Conservation (phyloP, 1,284 basidiomycete species). For the Trametes versicolor region DNA sequence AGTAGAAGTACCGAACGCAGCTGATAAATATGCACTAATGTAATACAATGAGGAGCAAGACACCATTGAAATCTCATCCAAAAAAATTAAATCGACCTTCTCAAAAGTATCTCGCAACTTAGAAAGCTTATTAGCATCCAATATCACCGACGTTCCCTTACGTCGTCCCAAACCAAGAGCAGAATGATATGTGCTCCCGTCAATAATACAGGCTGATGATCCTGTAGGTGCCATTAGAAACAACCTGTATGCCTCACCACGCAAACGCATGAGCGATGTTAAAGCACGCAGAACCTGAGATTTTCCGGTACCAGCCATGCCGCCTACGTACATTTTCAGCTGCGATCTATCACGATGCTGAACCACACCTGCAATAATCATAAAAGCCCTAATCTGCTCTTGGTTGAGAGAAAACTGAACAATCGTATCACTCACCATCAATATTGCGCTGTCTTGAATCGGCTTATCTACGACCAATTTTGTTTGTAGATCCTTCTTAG, state of each 20-base stretch:
- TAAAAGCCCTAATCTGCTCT: background rate
- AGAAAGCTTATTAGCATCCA: too few relatives aligned
- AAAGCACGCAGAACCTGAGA: slow-evolving; percentile 43
- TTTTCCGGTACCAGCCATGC: slow-evolving; percentile 55
- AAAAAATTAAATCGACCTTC: too few relatives aligned
- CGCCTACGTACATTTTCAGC: slow-evolving; percentile 33
- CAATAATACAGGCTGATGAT: too few relatives aligned
- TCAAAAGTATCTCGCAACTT: background rate
- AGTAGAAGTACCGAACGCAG: too few relatives aligned
- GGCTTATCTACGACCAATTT: too few relatives aligned
- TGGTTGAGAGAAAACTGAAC: background rate
- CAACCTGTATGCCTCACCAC: too few relatives aligned
- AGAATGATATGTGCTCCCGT: slow-evolving; percentile 47
- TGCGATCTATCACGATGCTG: slow-evolving; percentile 24
- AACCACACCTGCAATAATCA: background rate
- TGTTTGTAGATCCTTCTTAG: too few relatives aligned
- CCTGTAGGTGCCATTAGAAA: too few relatives aligned
- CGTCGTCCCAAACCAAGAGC: slow-evolving; percentile 40
- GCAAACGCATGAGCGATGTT: too few relatives aligned
- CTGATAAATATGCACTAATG: too few relatives aligned
- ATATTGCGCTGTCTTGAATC: background rate
- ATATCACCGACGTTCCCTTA: background rate
- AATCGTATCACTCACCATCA: background rate
- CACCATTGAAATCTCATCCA: too few relatives aligned
- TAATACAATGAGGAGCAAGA: too few relatives aligned